Percentiles rank a stretch among this genome's conserved stretches.
Evolutionary conservation across 1,284 basidiomycete genomes (phyloP).

Genomic region (Vanrija pseudolonga): DNA sequence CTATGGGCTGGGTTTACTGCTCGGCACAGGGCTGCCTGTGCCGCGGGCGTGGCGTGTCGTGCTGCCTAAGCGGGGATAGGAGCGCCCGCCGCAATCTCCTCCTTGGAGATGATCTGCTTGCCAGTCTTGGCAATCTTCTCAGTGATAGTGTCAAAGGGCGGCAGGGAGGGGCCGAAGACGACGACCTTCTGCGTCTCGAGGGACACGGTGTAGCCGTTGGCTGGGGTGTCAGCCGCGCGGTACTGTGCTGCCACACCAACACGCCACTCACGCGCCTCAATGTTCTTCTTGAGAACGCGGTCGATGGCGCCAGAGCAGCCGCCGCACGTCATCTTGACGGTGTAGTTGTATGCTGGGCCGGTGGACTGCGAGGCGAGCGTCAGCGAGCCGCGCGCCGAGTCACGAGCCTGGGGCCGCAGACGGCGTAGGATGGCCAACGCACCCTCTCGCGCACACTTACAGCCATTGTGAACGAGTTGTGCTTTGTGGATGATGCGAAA

Average conservation of each 20-base stretch:
- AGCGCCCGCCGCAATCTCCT: slow-evolving; percentile 16
- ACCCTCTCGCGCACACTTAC: background rate
- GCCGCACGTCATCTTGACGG: slow-evolving; percentile 49
- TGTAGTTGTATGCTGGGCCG: slow-evolving; percentile 44
- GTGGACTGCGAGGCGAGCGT: slow-evolving; percentile 8
- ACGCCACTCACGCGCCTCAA: slow-evolving; percentile 38
- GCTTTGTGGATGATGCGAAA: too few species aligned
- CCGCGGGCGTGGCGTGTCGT: too few species aligned
- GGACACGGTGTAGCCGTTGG: slow-evolving; percentile 44
- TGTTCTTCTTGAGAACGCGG: slow-evolving; percentile 46
- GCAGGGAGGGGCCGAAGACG: slow-evolving; percentile 45
- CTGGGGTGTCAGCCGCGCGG: slow-evolving; percentile 12
- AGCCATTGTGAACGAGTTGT: slow-evolving; percentile 1
- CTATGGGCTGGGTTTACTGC: too few species aligned
- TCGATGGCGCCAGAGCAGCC: slow-evolving; percentile 49
- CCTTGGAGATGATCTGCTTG: slow-evolving; percentile 38
- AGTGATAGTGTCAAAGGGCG: slow-evolving; percentile 39
- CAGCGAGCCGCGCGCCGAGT: background rate
- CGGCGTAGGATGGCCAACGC: too few species aligned
- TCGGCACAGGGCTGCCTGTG: too few species aligned
- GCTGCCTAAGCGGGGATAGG: slow-evolving; percentile 3
- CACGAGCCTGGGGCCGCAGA: too few species aligned
- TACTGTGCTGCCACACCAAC: background rate
- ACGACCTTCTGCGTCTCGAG: slow-evolving; percentile 41
- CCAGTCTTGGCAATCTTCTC: slow-evolving; percentile 49